Evolutionary conservation across 2,329 filamentous ascomycete species (phyloP), one percentile per base, ranked within the genome.

Genomic region (Malbranchea cinnamomea): DNA sequence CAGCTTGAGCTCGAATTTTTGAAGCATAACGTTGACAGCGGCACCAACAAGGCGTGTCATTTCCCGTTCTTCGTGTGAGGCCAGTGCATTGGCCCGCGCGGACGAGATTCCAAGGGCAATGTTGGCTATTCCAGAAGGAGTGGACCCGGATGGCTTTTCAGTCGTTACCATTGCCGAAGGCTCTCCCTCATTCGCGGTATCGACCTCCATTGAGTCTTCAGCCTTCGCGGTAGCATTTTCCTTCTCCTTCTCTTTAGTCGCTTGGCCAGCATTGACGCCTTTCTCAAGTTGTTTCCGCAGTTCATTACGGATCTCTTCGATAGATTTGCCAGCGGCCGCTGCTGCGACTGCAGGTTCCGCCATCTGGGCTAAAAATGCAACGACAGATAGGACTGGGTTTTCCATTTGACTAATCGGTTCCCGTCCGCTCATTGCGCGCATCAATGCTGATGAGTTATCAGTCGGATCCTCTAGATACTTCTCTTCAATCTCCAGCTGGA

Each of bases 401-500:
- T 98, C 89, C 9, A 80, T 76, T 50, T 92, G 82, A 51, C 73
- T 85, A 53, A 95, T 89, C 0, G 89, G 89, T 26, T 93, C 67
- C 37, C 83, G 75, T 6, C 85, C 85, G 36, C 78, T 71, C 30
- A 82, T 69, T 33, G 73, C 68, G 19, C 78, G 77, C 20, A 89
- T 62, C 63, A 78, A 62, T 33, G 71, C 63, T 32, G 80, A 61
- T 5, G 73, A 69, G 60, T 68, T 7, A 24, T 60, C 55, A 5
- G 68, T 64, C 45, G 87, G 76, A 5, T 82, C 74, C 45, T 95
- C 85, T 6, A 94, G 64, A 48, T 94, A 98, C 53, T 92, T 91
- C 60, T 94, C 87, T 53, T 95, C 89, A 38, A 98, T 98, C 43
- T 94, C 87, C 20, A 98, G 66, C 49, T 94, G 84, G 40, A 98